phyloP scores from a whole-genome alignment of 139 green algal species.

The Marvania coccoides region DNA sequence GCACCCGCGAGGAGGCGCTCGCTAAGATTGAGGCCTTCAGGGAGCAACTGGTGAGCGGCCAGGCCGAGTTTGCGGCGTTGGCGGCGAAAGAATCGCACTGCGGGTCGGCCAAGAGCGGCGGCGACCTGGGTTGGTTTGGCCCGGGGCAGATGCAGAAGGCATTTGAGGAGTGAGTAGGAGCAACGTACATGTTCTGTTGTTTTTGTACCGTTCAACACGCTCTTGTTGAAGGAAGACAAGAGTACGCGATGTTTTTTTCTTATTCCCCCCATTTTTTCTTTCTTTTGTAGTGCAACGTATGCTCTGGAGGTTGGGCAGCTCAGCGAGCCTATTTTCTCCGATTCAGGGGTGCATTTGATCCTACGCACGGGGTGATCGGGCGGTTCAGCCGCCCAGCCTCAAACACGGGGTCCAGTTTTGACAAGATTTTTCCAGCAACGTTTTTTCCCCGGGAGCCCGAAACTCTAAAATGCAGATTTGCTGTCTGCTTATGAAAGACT shows the following conservation, averaged over 20 bases:
- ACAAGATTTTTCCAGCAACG: too few relatives aligned
- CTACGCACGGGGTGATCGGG: conserved; percentile 57
- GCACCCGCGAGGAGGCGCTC: conserved; percentile 71
- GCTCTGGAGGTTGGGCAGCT: conserved; percentile 57
- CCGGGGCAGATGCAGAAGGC: conserved; percentile 76
- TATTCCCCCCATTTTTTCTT: too few relatives aligned
- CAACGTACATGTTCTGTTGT: conserved; percentile 44
- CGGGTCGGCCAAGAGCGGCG: conserved; percentile 52
- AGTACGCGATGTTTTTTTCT: too few relatives aligned
- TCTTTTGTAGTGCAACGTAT: conserved; percentile 27
- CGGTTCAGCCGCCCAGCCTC: too few relatives aligned
- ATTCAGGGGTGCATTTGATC: conserved; percentile 81
- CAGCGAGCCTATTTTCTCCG: conserved; percentile 59
- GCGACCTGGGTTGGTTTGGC: conserved; percentile 80
- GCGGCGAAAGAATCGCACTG: conserved; percentile 74
- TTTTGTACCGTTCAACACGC: too few relatives aligned
- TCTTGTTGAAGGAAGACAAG: too few relatives aligned
- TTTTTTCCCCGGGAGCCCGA: too few relatives aligned
- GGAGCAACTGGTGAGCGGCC: conserved; percentile 37
- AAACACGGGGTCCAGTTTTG: too few relatives aligned
- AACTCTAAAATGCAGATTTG: too few relatives aligned
- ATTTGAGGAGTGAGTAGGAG: conserved; percentile 79
- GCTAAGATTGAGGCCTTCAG: conserved; percentile 53
- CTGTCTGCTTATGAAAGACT: too few relatives aligned
- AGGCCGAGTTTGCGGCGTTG: conserved; percentile 57